Conservation (phyloP, 208 protist species). For the Dictyostelium gargantuum region DNA sequence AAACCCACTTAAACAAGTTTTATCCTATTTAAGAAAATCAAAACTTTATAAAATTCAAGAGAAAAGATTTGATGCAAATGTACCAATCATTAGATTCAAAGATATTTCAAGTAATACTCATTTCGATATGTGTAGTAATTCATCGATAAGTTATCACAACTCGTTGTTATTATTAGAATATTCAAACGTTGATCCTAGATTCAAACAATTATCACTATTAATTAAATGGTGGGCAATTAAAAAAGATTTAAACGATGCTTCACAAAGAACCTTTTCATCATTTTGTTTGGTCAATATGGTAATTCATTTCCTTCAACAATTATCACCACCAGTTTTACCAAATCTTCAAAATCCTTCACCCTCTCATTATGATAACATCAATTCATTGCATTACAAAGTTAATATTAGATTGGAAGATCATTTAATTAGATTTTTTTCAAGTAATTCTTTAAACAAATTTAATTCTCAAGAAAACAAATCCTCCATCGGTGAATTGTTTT, state of each 20-base stretch:
- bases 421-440: not conserved
- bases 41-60: not conserved
- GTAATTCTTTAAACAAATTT: not conserved
- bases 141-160: not conserved
- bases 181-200: not conserved
- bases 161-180: not conserved
- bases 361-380: not conserved
- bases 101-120: not conserved
- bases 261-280: not conserved
- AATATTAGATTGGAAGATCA: not conserved
- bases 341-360: not conserved
- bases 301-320: not conserved
- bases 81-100: constrained; percentile 40
- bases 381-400: not conserved
- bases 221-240: constrained; percentile 1
- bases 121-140: constrained; percentile 1
- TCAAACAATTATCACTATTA: not conserved
- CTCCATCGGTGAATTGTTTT: not conserved
- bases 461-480: not conserved
- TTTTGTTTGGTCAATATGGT: constrained; percentile 16
- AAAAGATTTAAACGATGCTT: constrained; percentile 34
- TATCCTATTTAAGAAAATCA: not conserved
- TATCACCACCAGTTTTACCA: not conserved
- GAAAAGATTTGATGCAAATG: not conserved
- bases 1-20: not conserved